Evolutionary conservation across 768 basidiomycete species (phyloP).

Genomic region (Suillus lakei): DNA sequence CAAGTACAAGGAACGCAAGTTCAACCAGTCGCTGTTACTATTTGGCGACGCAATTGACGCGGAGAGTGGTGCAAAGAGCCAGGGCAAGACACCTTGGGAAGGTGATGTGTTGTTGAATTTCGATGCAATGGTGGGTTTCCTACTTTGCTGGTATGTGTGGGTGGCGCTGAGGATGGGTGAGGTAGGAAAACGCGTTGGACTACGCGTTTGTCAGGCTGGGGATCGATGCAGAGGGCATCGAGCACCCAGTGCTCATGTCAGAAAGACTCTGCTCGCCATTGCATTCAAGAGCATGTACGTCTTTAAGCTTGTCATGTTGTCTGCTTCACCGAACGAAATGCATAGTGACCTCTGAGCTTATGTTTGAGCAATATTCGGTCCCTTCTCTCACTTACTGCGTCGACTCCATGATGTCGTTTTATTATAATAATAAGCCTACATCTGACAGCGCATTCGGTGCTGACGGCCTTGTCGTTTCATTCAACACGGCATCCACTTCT

Average conservation of each 20-base stretch:
- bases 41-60: slow-evolving; percentile 89
- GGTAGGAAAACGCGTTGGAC: slow-evolving; percentile 93
- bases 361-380: slow-evolving; percentile 92
- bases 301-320: neutral
- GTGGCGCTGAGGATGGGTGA: slow-evolving; percentile 5
- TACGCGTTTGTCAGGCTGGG: slow-evolving; percentile 89
- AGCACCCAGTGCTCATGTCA: slow-evolving; percentile 93
- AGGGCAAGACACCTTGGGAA: slow-evolving; percentile 87
- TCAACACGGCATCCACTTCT: slow-evolving; percentile 91
- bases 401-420: slow-evolving; percentile 93
- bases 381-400: slow-evolving; percentile 88
- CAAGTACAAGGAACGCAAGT: slow-evolving; percentile 89
- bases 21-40: slow-evolving; percentile 79
- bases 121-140: slow-evolving; percentile 82
- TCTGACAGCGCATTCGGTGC: slow-evolving; percentile 44
- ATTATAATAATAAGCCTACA: slow-evolving; percentile 67
- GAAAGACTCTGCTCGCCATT: slow-evolving; percentile 88
- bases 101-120: slow-evolving; percentile 91
- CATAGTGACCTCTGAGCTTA: slow-evolving; percentile 90
- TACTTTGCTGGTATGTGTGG: slow-evolving; percentile 3
- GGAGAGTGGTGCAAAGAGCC: slow-evolving; percentile 82
- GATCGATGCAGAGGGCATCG: slow-evolving; percentile 73
- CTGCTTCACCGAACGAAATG: neutral
- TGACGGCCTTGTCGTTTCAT: slow-evolving; percentile 88
- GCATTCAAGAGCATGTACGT: slow-evolving; percentile 83